Evolutionary conservation across 257 asterid species (phyloP), one percentile per base, ranked within the genome.

Genomic region (Solanum clarkiae): DNA sequence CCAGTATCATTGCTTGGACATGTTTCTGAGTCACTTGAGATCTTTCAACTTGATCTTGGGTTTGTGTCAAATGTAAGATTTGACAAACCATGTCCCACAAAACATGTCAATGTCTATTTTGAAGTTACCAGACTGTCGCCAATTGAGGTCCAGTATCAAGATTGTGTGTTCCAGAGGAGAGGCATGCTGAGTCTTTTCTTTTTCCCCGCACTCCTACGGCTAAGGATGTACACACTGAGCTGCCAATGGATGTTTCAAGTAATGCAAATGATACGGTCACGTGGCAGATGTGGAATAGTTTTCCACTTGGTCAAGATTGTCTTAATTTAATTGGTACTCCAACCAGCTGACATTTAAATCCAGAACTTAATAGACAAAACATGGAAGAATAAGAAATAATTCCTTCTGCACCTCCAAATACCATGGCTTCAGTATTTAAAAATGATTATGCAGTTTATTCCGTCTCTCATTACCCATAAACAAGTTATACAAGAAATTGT

Each of bases 271-370:
- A 91, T 81, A 83, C 84, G 60, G 92, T 93, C 87, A 87, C 94
- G 15, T 93, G 95, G 96, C 94, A 94, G 90, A 94, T 95, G 98
- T 95, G 98, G 98, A 93, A 90, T 88, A 94, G 94, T 84, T 86
- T 94, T 87, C 97, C 98, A 47, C 95, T 94, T 82, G 94, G 92
- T 84, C 97, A 91, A 88, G 97, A 92, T 88, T 92, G 93, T 88
- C 92, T 62, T 36, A 93, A 93, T 89, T 87, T 94, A 85, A 91
- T 90, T 59, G 92, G 97, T 88, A 94, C 94, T 62, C 87, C 90
- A 81, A 89, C 87, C 85, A 92, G 90, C 93, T 96, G 99, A 97
- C 88, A 88, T 87, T 86, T 90, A 84, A 92, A 88, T 87, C 89
- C 92, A 44, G 96, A 93, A 81, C 88, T 89, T 86, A 90, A 87